Evolutionary conservation across 2,329 filamentous ascomycete species (phyloP), one percentile per base, ranked within the genome.

Genomic region (Curvularia sp.): DNA sequence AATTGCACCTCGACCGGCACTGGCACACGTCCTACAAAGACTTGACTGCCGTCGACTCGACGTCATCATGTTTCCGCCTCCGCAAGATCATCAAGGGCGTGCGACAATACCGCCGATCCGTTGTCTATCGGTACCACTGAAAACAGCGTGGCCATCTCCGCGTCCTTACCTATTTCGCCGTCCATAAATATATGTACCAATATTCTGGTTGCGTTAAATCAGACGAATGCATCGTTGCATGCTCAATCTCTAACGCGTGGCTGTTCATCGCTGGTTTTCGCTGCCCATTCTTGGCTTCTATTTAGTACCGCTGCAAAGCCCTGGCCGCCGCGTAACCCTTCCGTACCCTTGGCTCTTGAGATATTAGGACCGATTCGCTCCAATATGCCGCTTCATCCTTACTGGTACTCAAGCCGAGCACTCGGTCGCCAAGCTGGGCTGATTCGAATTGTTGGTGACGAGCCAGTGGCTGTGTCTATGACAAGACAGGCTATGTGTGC

Each of bases 401-500:
- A 28, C 30, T 18, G 18, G 18, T 18, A 18, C 24, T n/a, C 24
- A 26, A 6, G 12, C 24, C 9, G 20, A 30, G 35, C 3, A n/a
- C 33, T 26, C n/a, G 35, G 22, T 10, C 15, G 48, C 48, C 48
- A 50, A 50, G 48, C 20, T 28, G 22, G 12, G 12, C 18, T 30
- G 18, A 35, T 38, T 53, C 44, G 30, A 48, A 15, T n/a, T 20
- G 24, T 38, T 28, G 22, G 18, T 28, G 51, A 43, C 18, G 46
- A 26, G 44, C 49, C 31, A 38, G 44, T 39, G 51, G 55, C 55
- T 55, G 52, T 55, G 55, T 46, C 55, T n/a, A 26, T 39, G 39
- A 55, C 39, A 55, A 49, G 55, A 44, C 28, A 30, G 39, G 39
- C 51, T 49, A 58, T 26, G n/a, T 7, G 8, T 42, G 39, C 44